Percentiles rank a stretch among this genome's conserved stretches.
phyloP scores from a whole-genome alignment of 805 yeast genomes.

The Candida montana region DNA sequence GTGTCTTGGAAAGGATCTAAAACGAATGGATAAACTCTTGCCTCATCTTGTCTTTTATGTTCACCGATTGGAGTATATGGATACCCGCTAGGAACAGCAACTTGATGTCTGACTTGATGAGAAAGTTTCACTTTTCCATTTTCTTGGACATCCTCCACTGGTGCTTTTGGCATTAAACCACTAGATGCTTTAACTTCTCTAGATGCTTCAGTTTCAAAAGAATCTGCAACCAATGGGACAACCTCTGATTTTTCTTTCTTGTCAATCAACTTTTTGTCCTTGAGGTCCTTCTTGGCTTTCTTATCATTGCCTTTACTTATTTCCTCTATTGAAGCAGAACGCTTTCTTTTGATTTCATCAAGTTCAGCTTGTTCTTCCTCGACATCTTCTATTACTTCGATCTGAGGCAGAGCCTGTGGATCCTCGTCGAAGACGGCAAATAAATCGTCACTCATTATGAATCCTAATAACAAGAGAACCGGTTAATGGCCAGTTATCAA shows the following conservation, averaged over 20 bases:
- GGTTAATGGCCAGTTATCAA: neutral
- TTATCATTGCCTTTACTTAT: conserved; percentile 6
- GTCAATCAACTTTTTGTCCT: conserved; percentile 27
- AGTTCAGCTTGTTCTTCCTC: conserved; percentile 1
- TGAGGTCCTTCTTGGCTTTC: conserved; percentile 24
- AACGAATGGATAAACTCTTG: conserved; percentile 86
- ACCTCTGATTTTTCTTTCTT: conserved; percentile 42
- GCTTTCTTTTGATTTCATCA: conserved; percentile 21
- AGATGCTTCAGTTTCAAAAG: conserved; percentile 83
- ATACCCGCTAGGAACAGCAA: conserved; percentile 89
- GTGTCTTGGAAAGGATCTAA: conserved; percentile 98
- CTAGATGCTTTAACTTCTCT: conserved; percentile 81
- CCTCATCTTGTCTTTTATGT: conserved; percentile 73
- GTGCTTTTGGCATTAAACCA: conserved; percentile 50
- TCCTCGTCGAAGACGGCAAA: conserved; percentile 60
- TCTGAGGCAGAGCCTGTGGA: conserved; percentile 31
- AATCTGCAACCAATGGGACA: conserved; percentile 77
- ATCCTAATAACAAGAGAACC: neutral
- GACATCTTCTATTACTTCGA: conserved; percentile 7
- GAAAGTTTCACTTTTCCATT: conserved; percentile 61
- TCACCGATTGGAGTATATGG: conserved; percentile 84
- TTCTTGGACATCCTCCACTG: conserved; percentile 18
- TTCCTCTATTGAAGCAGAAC: conserved; percentile 19
- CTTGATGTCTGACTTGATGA: conserved; percentile 97
- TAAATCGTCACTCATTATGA: conserved; percentile 41